Base-by-base conservation (phyloP, 129 eudicot species). In the Gnaphalium uliginosum region DNA sequence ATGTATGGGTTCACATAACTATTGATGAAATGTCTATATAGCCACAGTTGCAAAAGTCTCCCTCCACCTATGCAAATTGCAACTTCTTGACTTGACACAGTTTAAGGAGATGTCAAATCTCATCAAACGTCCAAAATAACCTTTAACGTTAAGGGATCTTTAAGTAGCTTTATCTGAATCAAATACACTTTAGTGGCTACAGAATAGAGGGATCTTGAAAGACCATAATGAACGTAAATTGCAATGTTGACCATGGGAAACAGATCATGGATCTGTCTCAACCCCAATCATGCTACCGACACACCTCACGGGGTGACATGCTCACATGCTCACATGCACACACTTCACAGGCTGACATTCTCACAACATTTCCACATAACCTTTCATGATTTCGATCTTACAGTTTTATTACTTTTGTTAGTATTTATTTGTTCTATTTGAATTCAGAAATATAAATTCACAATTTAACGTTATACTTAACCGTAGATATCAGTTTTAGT, bases 221-320 rank as follows among this genome's bases (percentile, higher is more conserved):
- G 76, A 41, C 78, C 70, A 19, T 23, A 61, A 41, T 59, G 29
- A 63, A 48, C 19, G 27, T 66, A 66, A n/a, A 30, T 61, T 66
- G 18, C 27, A 19, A 33, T 30, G 25, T 19, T 66, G 70, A 33
- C 48, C 35, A 66, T 30, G 24, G 70, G 50, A 33, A 66, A 66
- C n/a, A 25, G 21, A 62, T 17, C 68, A 7, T 62, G 46, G 9
- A 39, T 39, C 46, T 39, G 46, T 14, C 14, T 39, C 13, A 39
- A 39, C 46, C 46, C 46, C 46, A 39, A 39, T 39, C 46, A 39
- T 39, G 46, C 46, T 39, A 39, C 46, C 13, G 9, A 39, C 46
- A 9, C 46, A 39, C 46, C 46, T 9, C 46, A 9, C 14, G 9
- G 46, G 46, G 14, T 39, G 46, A 39, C 46, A 39, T 37, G 1